phyloP scores from a whole-genome alignment of 768 basidiomycete genomes.

The Tulasnella sp. region DNA sequence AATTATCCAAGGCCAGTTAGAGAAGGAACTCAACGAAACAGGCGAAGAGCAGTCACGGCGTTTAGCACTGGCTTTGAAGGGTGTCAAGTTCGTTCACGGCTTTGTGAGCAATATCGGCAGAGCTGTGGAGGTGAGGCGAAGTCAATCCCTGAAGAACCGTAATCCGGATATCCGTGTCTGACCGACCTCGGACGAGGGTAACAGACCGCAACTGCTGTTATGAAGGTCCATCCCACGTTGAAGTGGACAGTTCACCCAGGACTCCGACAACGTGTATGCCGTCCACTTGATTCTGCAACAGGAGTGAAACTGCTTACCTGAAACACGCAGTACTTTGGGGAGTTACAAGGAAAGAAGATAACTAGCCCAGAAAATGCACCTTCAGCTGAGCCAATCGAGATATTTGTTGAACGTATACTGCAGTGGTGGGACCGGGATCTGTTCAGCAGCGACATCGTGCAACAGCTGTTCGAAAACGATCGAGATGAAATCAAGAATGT shows the following conservation, averaged over 20 bases:
- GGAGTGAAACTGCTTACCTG: not conserved
- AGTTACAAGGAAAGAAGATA: slow-evolving; percentile 22
- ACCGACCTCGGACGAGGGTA: not conserved
- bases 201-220: slow-evolving; percentile 29
- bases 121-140: slow-evolving; percentile 37
- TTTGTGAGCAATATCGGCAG: slow-evolving; percentile 36
- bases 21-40: slow-evolving; percentile 32
- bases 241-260: not conserved
- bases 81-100: slow-evolving; percentile 35
- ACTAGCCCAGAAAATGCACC: not conserved
- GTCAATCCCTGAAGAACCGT: not conserved
- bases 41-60: slow-evolving; percentile 30
- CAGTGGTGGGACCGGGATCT: slow-evolving; percentile 22
- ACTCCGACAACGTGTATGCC: slow-evolving; percentile 18
- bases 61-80: slow-evolving; percentile 27
- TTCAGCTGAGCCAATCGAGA: slow-evolving; percentile 2
- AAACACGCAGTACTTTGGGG: slow-evolving; percentile 8
- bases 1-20: slow-evolving; percentile 34
- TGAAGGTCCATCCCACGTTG: slow-evolving; percentile 24
- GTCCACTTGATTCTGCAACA: too few relatives aligned
- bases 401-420: slow-evolving; percentile 20
- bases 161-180: too few relatives aligned
- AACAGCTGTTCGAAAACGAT: not conserved
- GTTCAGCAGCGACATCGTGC: not conserved
- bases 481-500: not conserved